phyloP scores from a whole-genome alignment of 306 rosid genomes.

The Alnus rubra region DNA sequence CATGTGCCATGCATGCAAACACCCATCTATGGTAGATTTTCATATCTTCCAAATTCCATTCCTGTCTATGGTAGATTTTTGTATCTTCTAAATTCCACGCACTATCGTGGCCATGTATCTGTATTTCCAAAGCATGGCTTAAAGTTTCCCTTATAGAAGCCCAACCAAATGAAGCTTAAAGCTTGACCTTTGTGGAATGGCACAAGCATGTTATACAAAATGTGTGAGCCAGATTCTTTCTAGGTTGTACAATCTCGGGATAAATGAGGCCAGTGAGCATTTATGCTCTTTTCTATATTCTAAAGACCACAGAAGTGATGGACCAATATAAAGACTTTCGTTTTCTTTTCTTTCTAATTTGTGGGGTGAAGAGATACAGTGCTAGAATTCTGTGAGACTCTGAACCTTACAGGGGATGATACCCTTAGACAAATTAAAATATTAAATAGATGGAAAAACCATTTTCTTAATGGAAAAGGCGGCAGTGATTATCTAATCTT shows the following conservation, averaged over 20 bases:
- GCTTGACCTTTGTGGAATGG: neutral
- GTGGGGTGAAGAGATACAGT: neutral
- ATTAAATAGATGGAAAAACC: neutral
- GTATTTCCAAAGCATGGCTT: neutral
- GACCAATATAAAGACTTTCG: neutral
- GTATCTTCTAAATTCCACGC: constrained; percentile 2
- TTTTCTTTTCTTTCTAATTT: neutral
- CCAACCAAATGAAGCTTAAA: neutral
- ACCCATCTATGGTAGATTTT: neutral
- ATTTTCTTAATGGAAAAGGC: neutral
- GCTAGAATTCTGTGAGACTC: neutral
- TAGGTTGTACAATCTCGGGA: neutral
- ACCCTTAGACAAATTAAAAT: neutral
- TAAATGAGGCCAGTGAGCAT: neutral
- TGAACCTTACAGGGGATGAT: neutral
- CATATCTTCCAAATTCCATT: constrained; percentile 1
- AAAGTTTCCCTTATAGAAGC: constrained; percentile 6
- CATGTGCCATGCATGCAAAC: constrained; percentile 11
- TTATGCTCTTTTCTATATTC: neutral
- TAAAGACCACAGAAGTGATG: neutral
- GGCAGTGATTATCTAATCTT: constrained; percentile 10
- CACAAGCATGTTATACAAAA: constrained; percentile 8
- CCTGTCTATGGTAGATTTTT: neutral
- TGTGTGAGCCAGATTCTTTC: neutral
- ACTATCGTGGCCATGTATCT: neutral